phyloP scores from a whole-genome alignment of 352 stramenopile species.

The Blastocystis sp. region DNA sequence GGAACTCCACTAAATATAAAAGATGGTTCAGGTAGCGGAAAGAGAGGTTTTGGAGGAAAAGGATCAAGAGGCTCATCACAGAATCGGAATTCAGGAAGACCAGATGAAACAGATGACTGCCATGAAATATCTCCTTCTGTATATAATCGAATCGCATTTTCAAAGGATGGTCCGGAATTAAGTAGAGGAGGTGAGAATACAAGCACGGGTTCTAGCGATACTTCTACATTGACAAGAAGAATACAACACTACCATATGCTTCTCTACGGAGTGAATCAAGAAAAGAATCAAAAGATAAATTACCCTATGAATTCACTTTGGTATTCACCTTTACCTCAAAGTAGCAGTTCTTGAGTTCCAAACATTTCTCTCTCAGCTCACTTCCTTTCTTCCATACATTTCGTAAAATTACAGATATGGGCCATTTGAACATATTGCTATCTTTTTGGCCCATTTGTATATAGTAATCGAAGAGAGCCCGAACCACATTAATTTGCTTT shows the following conservation, averaged over 20 bases:
- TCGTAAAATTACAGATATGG: background rate
- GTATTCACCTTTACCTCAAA: background rate
- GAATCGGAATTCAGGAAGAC: background rate
- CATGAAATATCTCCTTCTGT: background rate
- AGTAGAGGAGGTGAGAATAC: background rate
- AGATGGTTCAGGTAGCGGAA: background rate
- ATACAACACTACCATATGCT: no score
- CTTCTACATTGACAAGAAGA: background rate
- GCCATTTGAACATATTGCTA: background rate
- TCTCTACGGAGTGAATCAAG: background rate
- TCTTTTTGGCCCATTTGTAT: background rate
- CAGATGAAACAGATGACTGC: background rate
- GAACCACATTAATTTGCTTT: background rate
- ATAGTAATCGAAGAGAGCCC: background rate
- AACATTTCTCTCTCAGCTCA: background rate
- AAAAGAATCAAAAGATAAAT: background rate
- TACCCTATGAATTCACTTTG: no score
- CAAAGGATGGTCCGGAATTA: background rate
- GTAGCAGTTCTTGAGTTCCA: background rate
- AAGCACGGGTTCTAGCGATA: background rate
- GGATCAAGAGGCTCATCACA: background rate
- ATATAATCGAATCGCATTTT: background rate
- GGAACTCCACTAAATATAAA: background rate
- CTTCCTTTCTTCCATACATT: background rate
- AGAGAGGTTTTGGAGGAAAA: background rate